Conservation (phyloP, 2,329 filamentous ascomycete species). For the Knoxdaviesia capensis region DNA sequence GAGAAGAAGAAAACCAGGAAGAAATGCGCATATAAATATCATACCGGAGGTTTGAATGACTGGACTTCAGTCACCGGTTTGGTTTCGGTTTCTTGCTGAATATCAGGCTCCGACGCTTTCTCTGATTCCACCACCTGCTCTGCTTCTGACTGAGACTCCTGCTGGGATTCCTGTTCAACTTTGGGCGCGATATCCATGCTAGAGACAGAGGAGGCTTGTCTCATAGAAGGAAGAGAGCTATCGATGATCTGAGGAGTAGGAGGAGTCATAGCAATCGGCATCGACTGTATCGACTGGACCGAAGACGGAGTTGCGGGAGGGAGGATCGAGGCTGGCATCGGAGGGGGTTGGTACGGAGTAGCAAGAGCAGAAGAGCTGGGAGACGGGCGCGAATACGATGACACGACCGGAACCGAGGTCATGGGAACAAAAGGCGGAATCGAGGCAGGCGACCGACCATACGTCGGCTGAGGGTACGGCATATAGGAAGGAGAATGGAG, state of each 20-base stretch:
- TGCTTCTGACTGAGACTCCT: too few species aligned
- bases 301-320: constrained; percentile 32
- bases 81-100: too few species aligned
- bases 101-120: too few species aligned
- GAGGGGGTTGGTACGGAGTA: constrained; percentile 35
- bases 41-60: constrained; percentile 2
- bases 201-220: too few species aligned
- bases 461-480: constrained; percentile 22
- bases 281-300: constrained; percentile 13
- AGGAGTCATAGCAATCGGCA: too few species aligned
- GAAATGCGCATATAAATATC: too few species aligned
- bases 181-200: too few species aligned
- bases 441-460: constrained; percentile 27
- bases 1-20: too few species aligned
- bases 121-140: too few species aligned
- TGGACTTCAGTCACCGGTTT: not conserved
- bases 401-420: constrained; percentile 2
- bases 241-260: too few species aligned
- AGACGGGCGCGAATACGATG: constrained; percentile 22
- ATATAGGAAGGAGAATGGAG: constrained; percentile 26
- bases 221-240: too few species aligned
- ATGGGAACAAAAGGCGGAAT: constrained; percentile 35
- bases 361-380: constrained; percentile 32
- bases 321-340: constrained; percentile 17
- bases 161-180: too few species aligned